These are phyloP conservation scores for Melastoma malabathricum DNA, from an alignment of 345 rosid species.

Conservation along the genomic window DNA sequence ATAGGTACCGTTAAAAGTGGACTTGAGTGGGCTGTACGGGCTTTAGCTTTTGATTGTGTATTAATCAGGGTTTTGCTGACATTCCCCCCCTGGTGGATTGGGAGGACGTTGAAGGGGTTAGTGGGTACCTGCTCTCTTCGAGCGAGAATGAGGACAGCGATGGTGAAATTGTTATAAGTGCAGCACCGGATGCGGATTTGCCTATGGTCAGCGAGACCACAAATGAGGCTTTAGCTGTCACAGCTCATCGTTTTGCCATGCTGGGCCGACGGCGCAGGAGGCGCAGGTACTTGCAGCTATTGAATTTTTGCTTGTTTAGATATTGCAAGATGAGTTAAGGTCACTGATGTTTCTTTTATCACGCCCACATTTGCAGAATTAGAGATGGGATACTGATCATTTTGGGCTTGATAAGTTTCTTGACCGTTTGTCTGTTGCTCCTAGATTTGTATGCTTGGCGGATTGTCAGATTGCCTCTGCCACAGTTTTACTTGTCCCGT, in stretches of 20 bases:
- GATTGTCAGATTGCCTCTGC: constrained; percentile 75
- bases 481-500: constrained; percentile 46
- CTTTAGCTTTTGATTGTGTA: constrained; percentile 1
- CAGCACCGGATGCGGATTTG: constrained; percentile 39
- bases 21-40: too few relatives aligned
- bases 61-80: constrained; percentile 9
- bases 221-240: constrained; percentile 37
- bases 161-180: constrained; percentile 42
- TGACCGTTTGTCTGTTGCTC: constrained; percentile 36
- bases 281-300: constrained; percentile 38
- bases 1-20: not conserved
- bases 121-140: constrained; percentile 36
- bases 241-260: constrained; percentile 52
- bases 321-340: too few relatives aligned
- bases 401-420: constrained; percentile 48
- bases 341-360: too few relatives aligned
- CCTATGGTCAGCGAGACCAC: constrained; percentile 28
- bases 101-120: constrained; percentile 21
- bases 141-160: constrained; percentile 87
- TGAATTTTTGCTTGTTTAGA: not conserved
- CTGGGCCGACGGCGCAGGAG: constrained; percentile 39
- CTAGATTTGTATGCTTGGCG: constrained; percentile 88
- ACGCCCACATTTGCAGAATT: constrained; percentile 30
- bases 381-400: constrained; percentile 50
- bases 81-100: constrained; percentile 18